These are phyloP conservation scores for Pestalotiopsis sp. DNA, from an alignment of 2,329 filamentous ascomycete species.

Conservation along the genomic window DNA sequence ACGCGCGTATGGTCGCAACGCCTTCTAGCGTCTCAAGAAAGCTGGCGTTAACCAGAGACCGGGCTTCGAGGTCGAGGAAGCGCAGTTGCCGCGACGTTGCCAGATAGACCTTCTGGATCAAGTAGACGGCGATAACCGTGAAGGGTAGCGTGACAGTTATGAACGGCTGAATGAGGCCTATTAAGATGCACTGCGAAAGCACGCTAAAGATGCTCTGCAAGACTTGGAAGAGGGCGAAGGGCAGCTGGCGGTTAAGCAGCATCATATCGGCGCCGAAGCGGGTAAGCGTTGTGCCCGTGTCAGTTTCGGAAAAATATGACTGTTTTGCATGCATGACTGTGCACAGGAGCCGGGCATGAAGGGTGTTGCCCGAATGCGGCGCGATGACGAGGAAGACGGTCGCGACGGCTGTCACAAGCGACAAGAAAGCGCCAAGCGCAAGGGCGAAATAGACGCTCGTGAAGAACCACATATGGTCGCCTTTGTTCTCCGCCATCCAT, in stretches of 20 bases:
- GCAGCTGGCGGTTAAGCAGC: background rate
- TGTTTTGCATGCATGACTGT: background rate
- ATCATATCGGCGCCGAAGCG: conserved; percentile 2
- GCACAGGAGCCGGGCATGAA: background rate
- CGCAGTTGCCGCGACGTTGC: conserved; percentile 59
- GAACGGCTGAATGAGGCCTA: conserved; percentile 47
- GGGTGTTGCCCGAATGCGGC: background rate
- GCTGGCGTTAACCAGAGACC: conserved; percentile 45
- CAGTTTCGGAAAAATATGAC: background rate
- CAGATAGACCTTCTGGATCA: conserved; percentile 54
- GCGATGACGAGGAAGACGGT: background rate
- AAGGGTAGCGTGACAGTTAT: conserved; percentile 49
- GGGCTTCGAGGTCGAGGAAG: conserved; percentile 56
- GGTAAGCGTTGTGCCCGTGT: background rate
- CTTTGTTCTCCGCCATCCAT: background rate
- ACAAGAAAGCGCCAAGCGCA: background rate
- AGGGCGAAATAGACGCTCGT: background rate
- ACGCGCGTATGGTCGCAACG: conserved; percentile 48
- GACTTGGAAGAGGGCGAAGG: background rate
- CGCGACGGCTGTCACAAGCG: background rate
- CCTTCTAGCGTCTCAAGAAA: conserved; percentile 34
- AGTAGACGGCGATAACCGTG: conserved; percentile 42
- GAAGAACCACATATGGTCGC: background rate
- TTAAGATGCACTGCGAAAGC: conserved; percentile 44
- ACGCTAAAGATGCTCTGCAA: background rate